Evolutionary conservation across 2,329 filamentous ascomycete species (phyloP).

Genomic region (Fusarium sp.): DNA sequence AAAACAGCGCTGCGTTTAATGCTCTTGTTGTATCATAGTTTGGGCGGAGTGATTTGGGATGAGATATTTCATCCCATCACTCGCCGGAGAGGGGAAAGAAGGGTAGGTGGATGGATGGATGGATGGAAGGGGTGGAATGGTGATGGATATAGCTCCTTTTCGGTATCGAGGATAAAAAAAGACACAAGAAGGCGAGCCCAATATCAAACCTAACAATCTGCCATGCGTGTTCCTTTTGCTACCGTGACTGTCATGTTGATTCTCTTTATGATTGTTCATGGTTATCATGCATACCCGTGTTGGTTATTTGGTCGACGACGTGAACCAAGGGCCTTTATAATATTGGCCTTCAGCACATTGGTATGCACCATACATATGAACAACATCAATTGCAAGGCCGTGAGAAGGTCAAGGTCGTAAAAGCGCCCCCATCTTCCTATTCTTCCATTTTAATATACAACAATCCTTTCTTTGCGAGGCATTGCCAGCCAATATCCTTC

Average conservation of each 20-base stretch:
- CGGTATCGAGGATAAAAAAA: constrained; percentile 9
- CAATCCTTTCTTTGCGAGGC: constrained; percentile 21
- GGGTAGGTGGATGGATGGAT: constrained; percentile 1
- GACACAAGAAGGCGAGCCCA: constrained; percentile 25
- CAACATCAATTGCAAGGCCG: constrained; percentile 36
- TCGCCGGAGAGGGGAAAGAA: constrained; percentile 2
- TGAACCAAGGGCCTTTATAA: background rate
- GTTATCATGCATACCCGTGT: background rate
- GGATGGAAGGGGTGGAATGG: constrained; percentile 4
- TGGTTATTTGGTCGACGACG: background rate
- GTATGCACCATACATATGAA: background rate
- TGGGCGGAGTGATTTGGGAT: constrained; percentile 3
- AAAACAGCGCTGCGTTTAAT: constrained; percentile 11
- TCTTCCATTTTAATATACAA: constrained; percentile 38
- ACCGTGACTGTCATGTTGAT: background rate
- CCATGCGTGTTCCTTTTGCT: background rate
- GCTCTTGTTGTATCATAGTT: constrained; percentile 38
- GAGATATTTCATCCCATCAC: background rate
- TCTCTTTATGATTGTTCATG: background rate
- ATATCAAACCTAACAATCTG: constrained; percentile 1
- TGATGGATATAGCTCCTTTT: constrained; percentile 15
- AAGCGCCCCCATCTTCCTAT: constrained; percentile 21
- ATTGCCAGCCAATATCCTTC: constrained; percentile 19
- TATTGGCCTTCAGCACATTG: background rate
- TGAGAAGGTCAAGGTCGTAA: constrained; percentile 30